A percentile compares a stretch with the other conserved stretches of the same genome.
These are phyloP conservation scores for Apiospora pterosperma DNA, from an alignment of 2,329 filamentous ascomycete species.

Conservation along the genomic window DNA sequence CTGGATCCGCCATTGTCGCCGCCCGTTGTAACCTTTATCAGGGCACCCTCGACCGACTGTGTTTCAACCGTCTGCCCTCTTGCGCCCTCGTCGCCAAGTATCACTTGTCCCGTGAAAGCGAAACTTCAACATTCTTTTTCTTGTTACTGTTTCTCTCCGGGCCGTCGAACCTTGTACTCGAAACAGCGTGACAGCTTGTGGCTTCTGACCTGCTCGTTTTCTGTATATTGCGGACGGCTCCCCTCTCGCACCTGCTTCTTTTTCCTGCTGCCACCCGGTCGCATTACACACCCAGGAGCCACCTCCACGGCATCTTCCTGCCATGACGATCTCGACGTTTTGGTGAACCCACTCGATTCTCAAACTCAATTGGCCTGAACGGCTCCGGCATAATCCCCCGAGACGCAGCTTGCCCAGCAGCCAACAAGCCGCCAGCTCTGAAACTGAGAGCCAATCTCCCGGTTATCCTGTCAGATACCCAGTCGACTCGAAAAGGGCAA, in stretches of 20 bases:
- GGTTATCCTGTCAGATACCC: slow-evolving; percentile 7
- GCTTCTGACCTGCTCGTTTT: neutral
- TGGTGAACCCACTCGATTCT: slow-evolving; percentile 6
- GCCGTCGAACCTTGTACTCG: neutral
- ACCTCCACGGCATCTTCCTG: slow-evolving; percentile 2
- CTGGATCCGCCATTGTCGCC: slow-evolving; percentile 6
- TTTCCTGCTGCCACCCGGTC: slow-evolving; percentile 1
- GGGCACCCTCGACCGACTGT: slow-evolving; percentile 4
- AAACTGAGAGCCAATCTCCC: slow-evolving; percentile 9
- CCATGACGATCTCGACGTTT: slow-evolving; percentile 8
- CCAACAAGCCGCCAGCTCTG: slow-evolving; percentile 6
- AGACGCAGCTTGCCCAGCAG: slow-evolving; percentile 4
- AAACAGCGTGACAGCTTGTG: neutral
- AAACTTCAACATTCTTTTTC: slow-evolving; percentile 3
- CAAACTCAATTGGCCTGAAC: slow-evolving; percentile 8
- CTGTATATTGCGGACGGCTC: neutral
- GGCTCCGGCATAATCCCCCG: slow-evolving; percentile 5
- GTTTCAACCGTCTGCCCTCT: slow-evolving; percentile 4
- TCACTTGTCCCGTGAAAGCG: neutral
- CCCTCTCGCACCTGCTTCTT: neutral
- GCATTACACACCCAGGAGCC: neutral
- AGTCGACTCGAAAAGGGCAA: neutral
- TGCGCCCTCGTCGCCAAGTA: slow-evolving; percentile 1
- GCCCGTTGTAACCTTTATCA: slow-evolving; percentile 7
- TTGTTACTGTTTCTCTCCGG: neutral